Evolutionary conservation across 2,329 filamentous ascomycete species (phyloP), one percentile per base, ranked within the genome.

Genomic region (Rutstroemia sp.): DNA sequence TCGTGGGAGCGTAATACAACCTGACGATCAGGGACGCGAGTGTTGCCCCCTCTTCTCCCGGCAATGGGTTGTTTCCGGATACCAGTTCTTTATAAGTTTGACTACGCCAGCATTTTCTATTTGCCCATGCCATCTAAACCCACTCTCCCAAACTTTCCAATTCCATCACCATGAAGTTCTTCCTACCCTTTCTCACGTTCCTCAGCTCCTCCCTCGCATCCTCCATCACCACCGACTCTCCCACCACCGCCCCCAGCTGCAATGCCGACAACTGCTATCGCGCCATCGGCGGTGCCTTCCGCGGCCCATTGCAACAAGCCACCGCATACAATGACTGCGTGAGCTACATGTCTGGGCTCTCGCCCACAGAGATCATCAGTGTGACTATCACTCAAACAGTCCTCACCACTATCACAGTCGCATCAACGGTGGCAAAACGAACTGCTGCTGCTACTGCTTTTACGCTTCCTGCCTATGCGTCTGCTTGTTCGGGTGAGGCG

Each of bases 391-490:
- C 46, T 5, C 39, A 48, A 40, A 55, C 38, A 5, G 40, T 55
- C 9, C 38, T 50, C 16, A 55, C 53, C 10, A 55, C 53, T 4
- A 51, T 55, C 25, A 44, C 53, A 10, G 53, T 39, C 34, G 53
- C 36, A 17, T 55, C 38, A 4, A 55, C 46, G 9, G 53, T 55
- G 16, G 53, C 46, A 21, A 55, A 51, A 10, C 21, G 53, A 36
- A 19, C 25, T 6, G 46, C 21, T 17, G 38, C 38, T n/a, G 38
- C 52, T 12, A 30, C 52, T n/a, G 2, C 45, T 10, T 53, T 53
- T 17, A 30, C 40, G 16, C 49, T 59, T 30, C 57, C 57, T 45
- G 2, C 50, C 25, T 59, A 59, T 34, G 57, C 55, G 5, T 54
- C 23, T 27, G 49, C 34, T 3, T 59, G 57, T 39, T 45, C 44